Percentiles rank a stretch among this genome's conserved stretches.
phyloP scores from a whole-genome alignment of 306 rosid genomes.

The Geum urbanum region DNA sequence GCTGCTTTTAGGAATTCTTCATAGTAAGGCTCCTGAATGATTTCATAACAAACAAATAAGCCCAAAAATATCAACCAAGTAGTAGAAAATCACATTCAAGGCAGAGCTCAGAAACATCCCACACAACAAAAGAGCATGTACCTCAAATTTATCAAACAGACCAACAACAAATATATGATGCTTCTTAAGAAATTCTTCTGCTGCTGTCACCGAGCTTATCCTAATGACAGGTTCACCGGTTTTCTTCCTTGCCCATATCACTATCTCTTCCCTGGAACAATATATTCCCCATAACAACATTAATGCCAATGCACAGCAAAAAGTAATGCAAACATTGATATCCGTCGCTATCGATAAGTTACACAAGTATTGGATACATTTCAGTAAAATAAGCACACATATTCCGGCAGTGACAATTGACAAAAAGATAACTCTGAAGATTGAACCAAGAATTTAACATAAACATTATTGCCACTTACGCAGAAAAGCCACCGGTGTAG shows the following conservation, averaged over 20 bases:
- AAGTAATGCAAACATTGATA: neutral
- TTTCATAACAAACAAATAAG: slow-evolving; percentile 14
- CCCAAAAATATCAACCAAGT: neutral
- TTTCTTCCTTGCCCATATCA: slow-evolving; percentile 76
- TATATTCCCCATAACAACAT: slow-evolving; percentile 17
- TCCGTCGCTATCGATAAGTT: neutral
- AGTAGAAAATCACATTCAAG: neutral
- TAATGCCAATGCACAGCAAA: neutral
- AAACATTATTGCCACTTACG: slow-evolving; percentile 37
- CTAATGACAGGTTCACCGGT: slow-evolving; percentile 65
- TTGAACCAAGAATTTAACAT: neutral
- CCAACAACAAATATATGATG: slow-evolving; percentile 59
- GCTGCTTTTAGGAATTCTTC: slow-evolving; percentile 75
- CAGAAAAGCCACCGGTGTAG: slow-evolving; percentile 86
- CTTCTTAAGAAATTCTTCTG: slow-evolving; percentile 59
- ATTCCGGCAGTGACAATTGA: neutral
- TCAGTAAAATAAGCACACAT: neutral
- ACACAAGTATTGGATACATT: neutral
- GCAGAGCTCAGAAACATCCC: neutral
- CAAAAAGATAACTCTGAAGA: neutral
- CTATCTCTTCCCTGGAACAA: slow-evolving; percentile 76
- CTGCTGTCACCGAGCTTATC: slow-evolving; percentile 46
- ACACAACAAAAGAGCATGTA: slow-evolving; percentile 19
- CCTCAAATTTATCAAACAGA: slow-evolving; percentile 65
- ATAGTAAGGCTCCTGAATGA: slow-evolving; percentile 57